phyloP scores from a whole-genome alignment of 164 flowering plant genomes.

The Magnolia officinalis region DNA sequence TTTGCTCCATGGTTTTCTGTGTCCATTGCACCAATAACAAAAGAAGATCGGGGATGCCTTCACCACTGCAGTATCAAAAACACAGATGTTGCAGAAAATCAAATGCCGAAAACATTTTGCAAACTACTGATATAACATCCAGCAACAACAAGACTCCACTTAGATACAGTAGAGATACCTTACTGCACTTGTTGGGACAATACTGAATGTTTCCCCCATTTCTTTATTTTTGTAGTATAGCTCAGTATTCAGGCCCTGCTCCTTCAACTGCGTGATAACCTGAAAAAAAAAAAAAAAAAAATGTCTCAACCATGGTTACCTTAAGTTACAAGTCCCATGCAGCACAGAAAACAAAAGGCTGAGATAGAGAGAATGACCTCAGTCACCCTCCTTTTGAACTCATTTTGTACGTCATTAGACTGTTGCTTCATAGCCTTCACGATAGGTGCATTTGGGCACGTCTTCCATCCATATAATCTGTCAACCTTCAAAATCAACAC shows the following conservation, averaged over 20 bases:
- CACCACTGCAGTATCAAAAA: slow-evolving; percentile 55
- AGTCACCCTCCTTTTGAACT: slow-evolving; percentile 71
- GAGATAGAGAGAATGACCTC: slow-evolving; percentile 34
- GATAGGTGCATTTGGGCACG: slow-evolving; percentile 78
- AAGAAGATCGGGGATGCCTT: slow-evolving; percentile 91
- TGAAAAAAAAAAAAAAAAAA: slow-evolving; percentile 17
- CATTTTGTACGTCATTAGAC: slow-evolving; percentile 70
- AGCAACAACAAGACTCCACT: background rate
- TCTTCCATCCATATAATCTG: slow-evolving; percentile 93
- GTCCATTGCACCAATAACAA: slow-evolving; percentile 82
- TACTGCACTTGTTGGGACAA: slow-evolving; percentile 96
- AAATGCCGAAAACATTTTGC: background rate
- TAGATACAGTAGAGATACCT: slow-evolving; percentile 35
- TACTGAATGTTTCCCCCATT: slow-evolving; percentile 84
- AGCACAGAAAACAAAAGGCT: background rate
- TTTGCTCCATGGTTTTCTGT: slow-evolving; percentile 89
- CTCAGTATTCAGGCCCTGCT: slow-evolving; percentile 90
- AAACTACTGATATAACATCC: background rate
- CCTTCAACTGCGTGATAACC: slow-evolving; percentile 79
- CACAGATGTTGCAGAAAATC: background rate
- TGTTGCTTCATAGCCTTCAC: slow-evolving; percentile 75
- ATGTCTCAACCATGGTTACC: background rate
- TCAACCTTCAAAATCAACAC: slow-evolving; percentile 57
- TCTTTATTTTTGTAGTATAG: slow-evolving; percentile 89
- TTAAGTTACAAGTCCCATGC: background rate